Conservation (phyloP, 768 basidiomycete genomes). For the Mycena galericulata region DNA sequence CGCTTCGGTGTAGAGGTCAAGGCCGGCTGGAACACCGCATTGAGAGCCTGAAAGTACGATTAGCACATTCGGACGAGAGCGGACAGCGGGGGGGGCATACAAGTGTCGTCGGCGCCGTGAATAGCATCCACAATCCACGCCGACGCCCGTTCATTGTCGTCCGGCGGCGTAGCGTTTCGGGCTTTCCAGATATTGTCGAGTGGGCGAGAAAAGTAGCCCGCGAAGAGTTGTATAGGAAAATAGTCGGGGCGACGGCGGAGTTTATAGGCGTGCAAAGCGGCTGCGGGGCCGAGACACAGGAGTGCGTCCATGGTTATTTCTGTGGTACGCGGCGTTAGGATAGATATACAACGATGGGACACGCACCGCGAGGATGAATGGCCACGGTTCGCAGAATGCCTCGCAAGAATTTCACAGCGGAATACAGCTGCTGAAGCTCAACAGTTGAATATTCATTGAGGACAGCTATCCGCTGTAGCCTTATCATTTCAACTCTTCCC, state of each 20-base stretch:
- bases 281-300: conserved; percentile 9
- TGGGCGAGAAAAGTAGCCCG: conserved; percentile 10
- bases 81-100: not conserved
- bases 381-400: conserved; percentile 1
- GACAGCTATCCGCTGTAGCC: not conserved
- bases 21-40: conserved; percentile 18
- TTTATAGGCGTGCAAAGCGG: not conserved
- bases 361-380: too few species aligned
- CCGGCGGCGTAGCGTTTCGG: conserved; percentile 6
- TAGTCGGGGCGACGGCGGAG: not conserved
- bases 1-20: not conserved
- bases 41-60: conserved; percentile 21
- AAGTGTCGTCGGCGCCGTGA: conserved; percentile 8
- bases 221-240: too few species aligned
- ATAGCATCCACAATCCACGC: conserved; percentile 7
- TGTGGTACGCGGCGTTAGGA: not conserved
- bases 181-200: conserved; percentile 11
- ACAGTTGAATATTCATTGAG: conserved; percentile 16
- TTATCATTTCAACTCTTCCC: not conserved
- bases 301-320: not conserved
- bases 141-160: conserved; percentile 16
- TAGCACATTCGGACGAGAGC: not conserved
- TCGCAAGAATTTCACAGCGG: conserved; percentile 21
- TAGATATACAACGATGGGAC: too few species aligned
- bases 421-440: conserved; percentile 25